A percentile compares a stretch with the other conserved stretches of the same genome.
Evolutionary conservation across 1,139 yeast genomes (phyloP).

Genomic region (Blastobotrys raffinosifermentans): DNA sequence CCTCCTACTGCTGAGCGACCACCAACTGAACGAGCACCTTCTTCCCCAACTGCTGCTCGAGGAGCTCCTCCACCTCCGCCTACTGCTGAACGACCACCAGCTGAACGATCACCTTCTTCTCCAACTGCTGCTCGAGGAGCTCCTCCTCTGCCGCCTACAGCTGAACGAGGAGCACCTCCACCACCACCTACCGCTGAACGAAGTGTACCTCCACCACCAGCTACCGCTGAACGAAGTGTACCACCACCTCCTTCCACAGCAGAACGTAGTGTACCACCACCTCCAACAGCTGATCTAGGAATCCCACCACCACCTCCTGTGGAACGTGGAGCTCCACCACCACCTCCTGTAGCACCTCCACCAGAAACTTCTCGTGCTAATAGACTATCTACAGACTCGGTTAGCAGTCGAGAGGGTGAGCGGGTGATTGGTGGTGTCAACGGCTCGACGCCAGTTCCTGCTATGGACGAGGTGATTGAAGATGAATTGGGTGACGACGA

Average conservation of each 20-base stretch:
- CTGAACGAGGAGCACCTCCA: background rate
- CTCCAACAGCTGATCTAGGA: constrained; percentile 5
- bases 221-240: constrained; percentile 4
- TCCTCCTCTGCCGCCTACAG: constrained; percentile 1
- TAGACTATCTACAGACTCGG: background rate
- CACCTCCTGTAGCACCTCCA: constrained; percentile 13
- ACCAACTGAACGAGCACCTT: background rate
- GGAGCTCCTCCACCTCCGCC: constrained; percentile 5
- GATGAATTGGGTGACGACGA: constrained; percentile 33
- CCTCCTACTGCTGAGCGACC: background rate
- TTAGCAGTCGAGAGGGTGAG: constrained; percentile 14
- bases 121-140: background rate
- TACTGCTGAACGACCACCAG: constrained; percentile 9
- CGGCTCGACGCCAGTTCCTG: constrained; percentile 8
- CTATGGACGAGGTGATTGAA: constrained; percentile 16
- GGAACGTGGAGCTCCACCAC: constrained; percentile 4
- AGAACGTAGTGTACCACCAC: constrained; percentile 2
- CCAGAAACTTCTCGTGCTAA: constrained; percentile 10
- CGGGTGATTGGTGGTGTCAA: constrained; percentile 11
- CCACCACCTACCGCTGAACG: background rate
- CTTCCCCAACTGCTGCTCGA: constrained; percentile 1
- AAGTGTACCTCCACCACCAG: background rate
- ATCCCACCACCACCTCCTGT: constrained; percentile 7
- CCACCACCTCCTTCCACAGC: constrained; percentile 1
- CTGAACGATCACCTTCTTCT: constrained; percentile 15